Base-by-base conservation (phyloP, 768 basidiomycete species). In the Suillus brevipes region DNA sequence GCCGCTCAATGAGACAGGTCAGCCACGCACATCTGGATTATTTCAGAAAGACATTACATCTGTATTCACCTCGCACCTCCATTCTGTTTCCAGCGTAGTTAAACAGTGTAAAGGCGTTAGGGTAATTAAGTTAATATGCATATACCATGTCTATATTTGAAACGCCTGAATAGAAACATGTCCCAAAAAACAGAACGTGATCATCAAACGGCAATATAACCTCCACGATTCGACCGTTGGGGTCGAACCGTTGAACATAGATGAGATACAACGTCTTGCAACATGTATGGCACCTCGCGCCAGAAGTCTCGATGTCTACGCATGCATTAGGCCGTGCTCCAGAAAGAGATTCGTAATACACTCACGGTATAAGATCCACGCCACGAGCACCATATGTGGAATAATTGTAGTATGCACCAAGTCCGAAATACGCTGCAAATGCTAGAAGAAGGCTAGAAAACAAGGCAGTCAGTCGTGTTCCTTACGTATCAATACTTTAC, bases 391-490 rank as follows among this genome's bases (percentile, higher is more conserved):
- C 94, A 73, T 95, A 96, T 23, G 87, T 91, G 7, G 90, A 86
- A 71, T 94, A 94, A 71, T 96, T 95, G 78, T 92, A 89, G 75
- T 94, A 96, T 10, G 90, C 89, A 23, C 94, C 94, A 31, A 94
- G 74, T 1, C 73, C 84, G 68, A 96, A 88, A 78, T 96, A 96
- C 3, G 85, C 83, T 5, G 81, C 72, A 65, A 94, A 82, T 3
- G 86, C 87, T 25, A 95, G 74, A 14, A 94, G 63, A 37, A 90
- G 68, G n/a, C 88, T 91, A 68, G 12, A 37, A 50, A 55, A 42
- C 36, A 14, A 61, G 47, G 57, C 1, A 58, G 43, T 57, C 49
- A 64, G 63, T 61, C 38, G 64, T 60, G 37, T n/a, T 6, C 38
- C 31, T 34, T 12, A 12, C 6, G 31, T 20, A 36, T 36, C 2